Base-by-base conservation (phyloP, 371 early-diverging fungal species). In the Chytridiales sp. region DNA sequence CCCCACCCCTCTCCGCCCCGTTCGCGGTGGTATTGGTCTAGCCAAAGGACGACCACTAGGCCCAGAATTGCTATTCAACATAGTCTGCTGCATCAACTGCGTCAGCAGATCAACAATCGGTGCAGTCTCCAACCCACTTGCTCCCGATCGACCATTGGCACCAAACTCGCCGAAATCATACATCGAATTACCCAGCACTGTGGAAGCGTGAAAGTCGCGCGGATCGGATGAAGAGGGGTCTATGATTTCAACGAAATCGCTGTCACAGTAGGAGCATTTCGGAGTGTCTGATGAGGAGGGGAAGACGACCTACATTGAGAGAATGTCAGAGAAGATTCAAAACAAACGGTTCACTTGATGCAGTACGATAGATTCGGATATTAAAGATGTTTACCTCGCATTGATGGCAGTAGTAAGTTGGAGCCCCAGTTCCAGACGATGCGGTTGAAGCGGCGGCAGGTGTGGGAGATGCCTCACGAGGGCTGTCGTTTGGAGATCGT, bases 241-340 rank as follows among this genome's bases (percentile, higher is more conserved):
- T 24, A 66, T 44, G 39, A 51, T 53, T 41, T 73, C 69, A 22
- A 73, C 63, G 47, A 73, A 73, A 24, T 73, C 73, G 32, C 55
- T 30, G 8, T 41, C 44, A 58, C 73, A 73, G 4, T 42, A 17
- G n/a, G 69, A 52, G 34, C 73, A 73, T 4, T 48, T 54, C 9
- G 73, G 69, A 1, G 58, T 44, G 4, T 61, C 57, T n/a, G 56
- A n/a, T 21, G 61, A 56, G 36, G 66, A 40, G 1, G 55, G 11
- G 15, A 62, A 44, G 2, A 29, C 35, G 29, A 73, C 62, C 27
- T 66, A 60, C 35, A 30, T 13, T 59, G 58, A 36, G 22, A 40
- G 22, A 41, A 17, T 27, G 13, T 1, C 2, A 2, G 15, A 2
- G 2, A n/a, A n/a, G n/a, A n/a, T n/a, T n/a, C n/a, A n/a, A n/a